phyloP scores from a whole-genome alignment of 768 basidiomycete genomes.

The Arthromyces matolae region DNA sequence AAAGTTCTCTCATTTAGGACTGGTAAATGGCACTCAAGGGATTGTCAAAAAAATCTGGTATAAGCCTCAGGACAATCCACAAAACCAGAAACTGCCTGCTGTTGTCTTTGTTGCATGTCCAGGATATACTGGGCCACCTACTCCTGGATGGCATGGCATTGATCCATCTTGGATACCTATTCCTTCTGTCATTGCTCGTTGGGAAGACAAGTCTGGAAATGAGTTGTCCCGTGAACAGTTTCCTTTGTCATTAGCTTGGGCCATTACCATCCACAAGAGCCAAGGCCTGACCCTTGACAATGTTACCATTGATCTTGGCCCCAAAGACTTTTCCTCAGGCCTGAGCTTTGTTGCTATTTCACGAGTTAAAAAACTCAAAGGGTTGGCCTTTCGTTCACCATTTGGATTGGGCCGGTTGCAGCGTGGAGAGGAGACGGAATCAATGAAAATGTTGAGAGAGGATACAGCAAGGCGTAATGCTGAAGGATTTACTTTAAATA shows the following conservation, averaged over 20 bases:
- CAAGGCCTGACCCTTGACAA: constrained; percentile 64
- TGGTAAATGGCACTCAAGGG: background rate
- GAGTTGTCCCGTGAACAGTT: constrained; percentile 31
- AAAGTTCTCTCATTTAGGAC: background rate
- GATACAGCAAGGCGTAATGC: background rate
- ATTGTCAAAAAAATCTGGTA: background rate
- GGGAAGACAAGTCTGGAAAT: constrained; percentile 7
- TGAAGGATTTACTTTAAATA: background rate
- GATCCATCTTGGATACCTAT: constrained; percentile 20
- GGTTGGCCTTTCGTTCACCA: background rate
- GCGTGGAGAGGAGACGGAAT: background rate
- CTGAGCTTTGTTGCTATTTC: constrained; percentile 6
- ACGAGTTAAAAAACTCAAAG: constrained; percentile 6
- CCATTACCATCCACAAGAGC: constrained; percentile 75
- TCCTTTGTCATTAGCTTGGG: constrained; percentile 66
- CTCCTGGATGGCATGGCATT: constrained; percentile 1
- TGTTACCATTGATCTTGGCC: background rate
- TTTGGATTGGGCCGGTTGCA: background rate
- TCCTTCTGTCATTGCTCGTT: constrained; percentile 11
- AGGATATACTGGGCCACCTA: constrained; percentile 5
- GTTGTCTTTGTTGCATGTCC: constrained; percentile 6
- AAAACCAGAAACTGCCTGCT: constrained; percentile 3
- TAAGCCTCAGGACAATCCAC: background rate
- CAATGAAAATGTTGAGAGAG: constrained; percentile 1
- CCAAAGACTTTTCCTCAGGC: constrained; percentile 6